Evolutionary conservation across 192 early-diverging fungal species (phyloP).

Genomic region (Mortierella antarctica): DNA sequence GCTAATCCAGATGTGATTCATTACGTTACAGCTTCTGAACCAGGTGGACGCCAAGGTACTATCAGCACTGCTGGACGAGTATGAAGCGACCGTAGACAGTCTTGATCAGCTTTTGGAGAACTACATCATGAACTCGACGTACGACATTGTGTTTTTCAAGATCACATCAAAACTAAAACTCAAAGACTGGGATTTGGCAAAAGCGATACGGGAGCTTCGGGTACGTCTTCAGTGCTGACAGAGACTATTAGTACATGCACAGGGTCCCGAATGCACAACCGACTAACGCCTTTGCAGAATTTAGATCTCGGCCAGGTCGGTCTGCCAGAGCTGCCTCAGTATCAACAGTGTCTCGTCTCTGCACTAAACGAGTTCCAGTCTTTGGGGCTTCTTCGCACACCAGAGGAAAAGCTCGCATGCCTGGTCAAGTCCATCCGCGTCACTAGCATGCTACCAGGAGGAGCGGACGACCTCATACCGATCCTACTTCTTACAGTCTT

Average conservation of each 20-base stretch:
- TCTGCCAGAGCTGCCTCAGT: constrained; percentile 45
- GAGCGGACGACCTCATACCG: constrained; percentile 59
- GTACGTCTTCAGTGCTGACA: constrained; percentile 7
- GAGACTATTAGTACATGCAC: not conserved
- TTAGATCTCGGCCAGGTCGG: constrained; percentile 62
- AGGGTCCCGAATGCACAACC: not conserved
- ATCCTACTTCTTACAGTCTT: constrained; percentile 60
- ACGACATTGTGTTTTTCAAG: constrained; percentile 65
- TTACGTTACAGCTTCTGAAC: constrained; percentile 36
- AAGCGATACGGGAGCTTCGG: constrained; percentile 48
- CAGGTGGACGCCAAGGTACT: constrained; percentile 24
- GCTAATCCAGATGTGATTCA: not conserved
- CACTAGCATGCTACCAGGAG: constrained; percentile 27
- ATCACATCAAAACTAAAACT: constrained; percentile 54
- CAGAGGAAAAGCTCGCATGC: constrained; percentile 60
- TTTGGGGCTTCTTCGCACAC: constrained; percentile 58
- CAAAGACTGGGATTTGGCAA: constrained; percentile 49
- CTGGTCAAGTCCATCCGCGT: constrained; percentile 47
- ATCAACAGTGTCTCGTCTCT: constrained; percentile 38
- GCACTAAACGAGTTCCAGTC: constrained; percentile 58
- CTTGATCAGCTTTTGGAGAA: constrained; percentile 54
- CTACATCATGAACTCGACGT: constrained; percentile 65
- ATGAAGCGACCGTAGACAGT: constrained; percentile 13
- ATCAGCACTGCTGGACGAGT: constrained; percentile 21
- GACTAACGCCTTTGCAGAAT: constrained; percentile 24